These are phyloP conservation scores for Dalechampia spathulata DNA, from an alignment of 441 rosid genomes.

Conservation along the genomic window DNA sequence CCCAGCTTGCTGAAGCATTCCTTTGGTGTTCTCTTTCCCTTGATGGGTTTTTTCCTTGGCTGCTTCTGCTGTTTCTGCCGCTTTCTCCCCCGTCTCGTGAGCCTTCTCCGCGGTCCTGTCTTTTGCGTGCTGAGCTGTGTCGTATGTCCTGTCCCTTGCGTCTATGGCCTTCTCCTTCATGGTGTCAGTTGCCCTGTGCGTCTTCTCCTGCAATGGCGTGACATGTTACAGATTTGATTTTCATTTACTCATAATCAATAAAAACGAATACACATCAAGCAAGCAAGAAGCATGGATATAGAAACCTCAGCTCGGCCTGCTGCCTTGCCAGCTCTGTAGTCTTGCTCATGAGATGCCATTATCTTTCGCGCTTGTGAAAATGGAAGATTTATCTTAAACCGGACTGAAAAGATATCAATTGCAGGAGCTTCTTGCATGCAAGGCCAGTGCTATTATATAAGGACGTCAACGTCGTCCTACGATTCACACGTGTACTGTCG, in stretches of 20 bases:
- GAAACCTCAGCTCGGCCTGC: conserved; percentile 38
- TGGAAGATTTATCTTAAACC: background rate
- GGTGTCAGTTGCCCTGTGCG: background rate
- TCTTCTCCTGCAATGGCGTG: conserved; percentile 29
- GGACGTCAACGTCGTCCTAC: background rate
- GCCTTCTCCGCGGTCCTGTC: conserved; percentile 29
- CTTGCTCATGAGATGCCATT: conserved; percentile 38
- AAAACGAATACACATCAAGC: background rate
- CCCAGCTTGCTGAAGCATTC: conserved; percentile 46
- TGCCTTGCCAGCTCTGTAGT: conserved; percentile 35
- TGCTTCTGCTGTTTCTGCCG: conserved; percentile 11
- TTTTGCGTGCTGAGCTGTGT: conserved; percentile 22
- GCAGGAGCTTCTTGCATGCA: background rate
- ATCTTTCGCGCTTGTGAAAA: background rate
- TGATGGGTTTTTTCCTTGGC: conserved; percentile 26
- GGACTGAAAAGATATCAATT: background rate
- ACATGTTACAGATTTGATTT: too few relatives aligned
- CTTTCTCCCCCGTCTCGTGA: conserved; percentile 21
- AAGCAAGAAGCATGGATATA: background rate
- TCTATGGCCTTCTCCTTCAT: conserved; percentile 11
- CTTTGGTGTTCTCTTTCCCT: conserved; percentile 30
- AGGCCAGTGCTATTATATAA: conserved; percentile 8
- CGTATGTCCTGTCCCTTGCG: conserved; percentile 30
- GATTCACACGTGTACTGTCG: conserved; percentile 18
- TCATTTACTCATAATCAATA: too few relatives aligned